Conservation (phyloP, 2,329 filamentous ascomycete species). For the Arthroderma uncinatum region DNA sequence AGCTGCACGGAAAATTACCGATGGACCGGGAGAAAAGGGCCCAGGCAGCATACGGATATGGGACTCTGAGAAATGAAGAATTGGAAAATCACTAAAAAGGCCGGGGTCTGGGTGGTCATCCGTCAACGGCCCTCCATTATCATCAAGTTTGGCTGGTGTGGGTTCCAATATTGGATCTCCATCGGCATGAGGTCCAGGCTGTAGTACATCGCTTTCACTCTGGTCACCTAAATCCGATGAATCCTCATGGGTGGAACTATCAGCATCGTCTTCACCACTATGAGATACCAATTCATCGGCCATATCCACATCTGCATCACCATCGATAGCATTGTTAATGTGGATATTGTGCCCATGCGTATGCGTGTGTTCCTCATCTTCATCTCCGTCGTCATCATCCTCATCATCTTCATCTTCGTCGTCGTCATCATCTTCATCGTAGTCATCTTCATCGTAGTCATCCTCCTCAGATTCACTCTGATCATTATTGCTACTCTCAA, state of each 20-base stretch:
- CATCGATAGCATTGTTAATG: not conserved
- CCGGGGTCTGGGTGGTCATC: not conserved
- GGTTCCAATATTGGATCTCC: not conserved
- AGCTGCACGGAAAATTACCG: slow-evolving; percentile 24
- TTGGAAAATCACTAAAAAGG: slow-evolving; percentile 24
- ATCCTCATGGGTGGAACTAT: not conserved
- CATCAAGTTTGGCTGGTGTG: not conserved
- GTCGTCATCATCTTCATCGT: slow-evolving; percentile 14
- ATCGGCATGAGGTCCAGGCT: not conserved
- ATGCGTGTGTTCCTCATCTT: not conserved
- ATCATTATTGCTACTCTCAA: slow-evolving; percentile 5
- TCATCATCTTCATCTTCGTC: slow-evolving; percentile 6
- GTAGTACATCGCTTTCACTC: not conserved
- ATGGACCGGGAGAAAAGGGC: slow-evolving; percentile 23
- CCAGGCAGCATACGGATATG: slow-evolving; percentile 30
- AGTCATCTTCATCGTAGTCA: slow-evolving; percentile 5
- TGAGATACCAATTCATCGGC: not conserved
- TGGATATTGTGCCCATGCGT: not conserved
- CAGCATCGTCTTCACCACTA: not conserved
- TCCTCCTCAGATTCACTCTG: slow-evolving; percentile 11
- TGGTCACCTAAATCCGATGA: not conserved
- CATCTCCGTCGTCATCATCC: not conserved
- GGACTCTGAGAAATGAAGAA: slow-evolving; percentile 33
- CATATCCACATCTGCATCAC: not conserved
- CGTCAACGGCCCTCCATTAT: not conserved